Base-by-base conservation (phyloP, 805 yeast genomes). In the Saturnispora besseyi region DNA sequence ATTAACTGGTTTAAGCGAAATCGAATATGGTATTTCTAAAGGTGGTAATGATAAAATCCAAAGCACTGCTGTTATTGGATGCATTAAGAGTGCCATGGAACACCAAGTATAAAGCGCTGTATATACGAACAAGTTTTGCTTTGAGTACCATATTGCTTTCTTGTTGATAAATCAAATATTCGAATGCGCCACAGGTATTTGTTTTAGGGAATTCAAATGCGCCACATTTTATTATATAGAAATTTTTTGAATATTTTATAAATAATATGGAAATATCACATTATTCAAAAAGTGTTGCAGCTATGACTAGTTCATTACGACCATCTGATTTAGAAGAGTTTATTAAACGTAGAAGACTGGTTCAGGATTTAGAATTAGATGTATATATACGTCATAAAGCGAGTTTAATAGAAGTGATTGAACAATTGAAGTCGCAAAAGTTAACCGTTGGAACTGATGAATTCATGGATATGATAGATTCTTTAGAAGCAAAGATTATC, bases 11-110 rank as follows among this genome's bases (percentile, higher is more conserved):
- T 69, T 93, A 48, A 79, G 90, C 12, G 96, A 91, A 51, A 78
- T 93, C 24, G 99, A 93, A 68, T 91, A 90, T 64, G 84, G 95
- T 1, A 82, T 93, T 34, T 81, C 95, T 15, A 82, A 80, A 63
- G 99, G 99, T 9, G 97, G 98, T 2, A 86, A 82, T 61, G 96
- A 90, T 52, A 85, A 82, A 63, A 77, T 93, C 31, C 97, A 91
- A 62, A 78, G 87, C 41, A 85, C 93, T 60, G 97, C 96, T 2
- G 81, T 86, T 48, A 83, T 93, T 49, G 96, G 96, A 0, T 87
- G 83, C 6, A 79, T 93, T 32, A 90, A 89, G 64, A 68, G 68
- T 13, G 82, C 87, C 0, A 65, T 83, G 67, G 84, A 79, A 55
- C 51, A 65, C 45, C 72, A 73, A 56, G 69, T 62, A 4, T 57